Evolutionary conservation across 768 basidiomycete species (phyloP).

Genomic region (Candolleomyces efflorescens): DNA sequence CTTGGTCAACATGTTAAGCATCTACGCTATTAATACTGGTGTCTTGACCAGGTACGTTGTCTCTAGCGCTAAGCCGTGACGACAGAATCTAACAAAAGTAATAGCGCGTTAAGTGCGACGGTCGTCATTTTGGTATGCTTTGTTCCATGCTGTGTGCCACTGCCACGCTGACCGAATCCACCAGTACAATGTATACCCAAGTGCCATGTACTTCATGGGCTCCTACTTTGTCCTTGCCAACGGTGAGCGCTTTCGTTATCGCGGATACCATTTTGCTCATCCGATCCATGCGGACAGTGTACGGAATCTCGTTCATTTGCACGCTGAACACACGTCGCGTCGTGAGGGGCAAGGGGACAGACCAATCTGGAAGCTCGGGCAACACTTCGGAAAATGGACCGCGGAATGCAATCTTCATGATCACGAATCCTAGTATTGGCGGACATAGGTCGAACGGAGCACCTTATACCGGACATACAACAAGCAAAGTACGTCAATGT

Average conservation of each 20-base stretch:
- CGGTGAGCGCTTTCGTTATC: slow-evolving; percentile 29
- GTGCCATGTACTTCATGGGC: slow-evolving; percentile 52
- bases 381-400: slow-evolving; percentile 14
- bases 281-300: slow-evolving; percentile 24
- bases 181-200: slow-evolving; percentile 50
- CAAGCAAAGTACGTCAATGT: background rate
- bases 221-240: slow-evolving; percentile 60
- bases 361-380: slow-evolving; percentile 23
- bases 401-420: slow-evolving; percentile 18
- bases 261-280: background rate
- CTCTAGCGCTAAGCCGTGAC: background rate
- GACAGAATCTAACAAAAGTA: background rate
- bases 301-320: slow-evolving; percentile 34
- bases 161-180: slow-evolving; percentile 2
- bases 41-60: slow-evolving; percentile 47
- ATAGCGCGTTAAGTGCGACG: slow-evolving; percentile 39
- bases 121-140: slow-evolving; percentile 32
- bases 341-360: slow-evolving; percentile 48
- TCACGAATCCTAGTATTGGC: slow-evolving; percentile 16
- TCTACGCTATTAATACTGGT: slow-evolving; percentile 65
- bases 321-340: slow-evolving; percentile 56
- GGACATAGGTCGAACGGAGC: background rate
- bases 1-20: slow-evolving; percentile 48
- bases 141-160: background rate
- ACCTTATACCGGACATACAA: background rate